These are phyloP conservation scores for Aspergillus alliaceus DNA, from an alignment of 2,329 filamentous ascomycete genomes.

Conservation along the genomic window DNA sequence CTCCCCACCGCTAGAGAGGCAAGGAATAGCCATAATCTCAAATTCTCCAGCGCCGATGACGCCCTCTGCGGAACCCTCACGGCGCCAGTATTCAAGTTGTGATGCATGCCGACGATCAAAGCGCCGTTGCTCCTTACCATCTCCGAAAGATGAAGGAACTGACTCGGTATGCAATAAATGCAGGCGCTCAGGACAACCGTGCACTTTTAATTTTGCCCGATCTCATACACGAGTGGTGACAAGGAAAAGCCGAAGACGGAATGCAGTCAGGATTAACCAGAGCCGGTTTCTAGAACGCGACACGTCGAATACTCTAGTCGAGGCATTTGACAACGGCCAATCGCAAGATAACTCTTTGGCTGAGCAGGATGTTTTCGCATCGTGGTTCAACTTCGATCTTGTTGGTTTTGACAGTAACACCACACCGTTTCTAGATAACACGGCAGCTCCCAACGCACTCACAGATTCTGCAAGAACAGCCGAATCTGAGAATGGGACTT, in stretches of 20 bases:
- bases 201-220: conserved; percentile 23
- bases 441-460: neutral
- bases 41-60: neutral
- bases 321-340: neutral
- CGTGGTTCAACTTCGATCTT: neutral
- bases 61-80: neutral
- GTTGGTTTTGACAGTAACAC: too few species aligned
- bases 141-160: neutral
- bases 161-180: conserved; percentile 17
- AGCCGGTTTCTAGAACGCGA: neutral
- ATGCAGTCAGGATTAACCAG: neutral
- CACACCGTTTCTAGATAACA: neutral
- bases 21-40: too few species aligned
- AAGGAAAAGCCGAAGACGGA: neutral
- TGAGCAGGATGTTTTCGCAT: neutral
- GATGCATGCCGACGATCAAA: conserved; percentile 27
- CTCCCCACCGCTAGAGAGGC: too few species aligned
- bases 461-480: neutral
- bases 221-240: neutral
- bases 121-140: conserved; percentile 22
- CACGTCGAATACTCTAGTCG: neutral
- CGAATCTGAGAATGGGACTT: neutral
- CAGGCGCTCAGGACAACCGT: conserved; percentile 17
- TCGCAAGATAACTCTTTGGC: neutral
- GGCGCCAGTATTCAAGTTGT: conserved; percentile 27